A percentile compares a stretch with the other conserved stretches of the same genome.
Conservation (phyloP, 1,139 yeast genomes). For the Lizanozyma gosingica region DNA sequence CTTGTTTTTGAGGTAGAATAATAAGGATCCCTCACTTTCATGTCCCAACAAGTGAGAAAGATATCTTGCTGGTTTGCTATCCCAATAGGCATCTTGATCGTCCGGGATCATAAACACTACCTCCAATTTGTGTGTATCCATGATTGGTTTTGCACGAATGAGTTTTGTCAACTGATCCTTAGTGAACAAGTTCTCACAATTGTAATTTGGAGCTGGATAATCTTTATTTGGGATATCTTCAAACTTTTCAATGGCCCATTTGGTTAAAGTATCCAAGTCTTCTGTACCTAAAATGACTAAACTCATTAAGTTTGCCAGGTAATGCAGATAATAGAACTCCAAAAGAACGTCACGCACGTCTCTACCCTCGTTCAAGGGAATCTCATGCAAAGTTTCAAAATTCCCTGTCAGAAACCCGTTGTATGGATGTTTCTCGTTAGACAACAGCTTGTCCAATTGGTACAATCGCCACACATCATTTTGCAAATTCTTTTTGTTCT, state of each 20-base stretch:
- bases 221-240: constrained; percentile 50
- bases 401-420: constrained; percentile 75
- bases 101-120: constrained; percentile 71
- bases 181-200: constrained; percentile 18
- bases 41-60: constrained; percentile 82
- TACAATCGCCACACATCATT: constrained; percentile 82
- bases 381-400: constrained; percentile 47
- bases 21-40: constrained; percentile 79
- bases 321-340: constrained; percentile 51
- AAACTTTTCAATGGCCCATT: constrained; percentile 67
- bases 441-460: constrained; percentile 69
- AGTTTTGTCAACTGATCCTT: constrained; percentile 42
- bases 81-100: constrained; percentile 53
- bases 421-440: constrained; percentile 67
- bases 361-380: constrained; percentile 38
- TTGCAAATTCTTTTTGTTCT: constrained; percentile 88
- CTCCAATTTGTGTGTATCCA: constrained; percentile 63
- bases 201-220: constrained; percentile 42
- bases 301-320: constrained; percentile 78
- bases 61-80: constrained; percentile 60
- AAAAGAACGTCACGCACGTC: constrained; percentile 61
- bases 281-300: constrained; percentile 81
- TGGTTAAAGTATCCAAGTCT: constrained; percentile 57
- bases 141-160: constrained; percentile 70
- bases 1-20: constrained; percentile 54